A percentile compares a stretch with the other conserved stretches of the same genome.
phyloP scores from a whole-genome alignment of 2,329 filamentous ascomycete genomes.

The Beauveria varroae region DNA sequence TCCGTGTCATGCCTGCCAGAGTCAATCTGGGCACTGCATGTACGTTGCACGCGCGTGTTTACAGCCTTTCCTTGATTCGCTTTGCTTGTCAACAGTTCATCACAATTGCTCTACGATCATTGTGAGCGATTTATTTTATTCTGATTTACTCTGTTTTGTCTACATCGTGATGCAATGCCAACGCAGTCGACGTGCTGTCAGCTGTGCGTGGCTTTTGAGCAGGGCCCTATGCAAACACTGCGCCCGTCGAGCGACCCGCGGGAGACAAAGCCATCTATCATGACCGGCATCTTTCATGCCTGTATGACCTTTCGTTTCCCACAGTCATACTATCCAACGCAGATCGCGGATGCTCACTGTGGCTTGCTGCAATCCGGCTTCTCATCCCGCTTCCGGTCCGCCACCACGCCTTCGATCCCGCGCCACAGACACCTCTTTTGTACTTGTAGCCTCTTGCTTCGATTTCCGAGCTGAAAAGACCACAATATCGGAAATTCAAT shows the following conservation, averaged over 20 bases:
- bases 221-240: background rate
- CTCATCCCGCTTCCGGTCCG: background rate
- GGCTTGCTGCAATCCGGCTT: background rate
- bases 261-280: background rate
- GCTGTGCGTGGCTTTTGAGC: background rate
- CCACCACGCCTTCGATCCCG: background rate
- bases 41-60: constrained; percentile 4
- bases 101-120: background rate
- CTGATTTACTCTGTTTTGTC: background rate
- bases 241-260: background rate
- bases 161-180: background rate
- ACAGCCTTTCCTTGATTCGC: constrained; percentile 1
- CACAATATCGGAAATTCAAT: background rate
- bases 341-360: background rate
- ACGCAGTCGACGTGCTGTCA: background rate
- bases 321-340: background rate
- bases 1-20: background rate
- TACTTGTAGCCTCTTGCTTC: background rate
- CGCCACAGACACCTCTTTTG: background rate
- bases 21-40: background rate
- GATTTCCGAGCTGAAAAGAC: background rate
- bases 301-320: background rate
- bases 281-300: background rate
- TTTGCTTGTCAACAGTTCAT: background rate
- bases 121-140: background rate